Percentiles rank a stretch among this genome's conserved stretches.
Evolutionary conservation across 2,329 filamentous ascomycete species (phyloP).

Genomic region (Didymella pinodella): DNA sequence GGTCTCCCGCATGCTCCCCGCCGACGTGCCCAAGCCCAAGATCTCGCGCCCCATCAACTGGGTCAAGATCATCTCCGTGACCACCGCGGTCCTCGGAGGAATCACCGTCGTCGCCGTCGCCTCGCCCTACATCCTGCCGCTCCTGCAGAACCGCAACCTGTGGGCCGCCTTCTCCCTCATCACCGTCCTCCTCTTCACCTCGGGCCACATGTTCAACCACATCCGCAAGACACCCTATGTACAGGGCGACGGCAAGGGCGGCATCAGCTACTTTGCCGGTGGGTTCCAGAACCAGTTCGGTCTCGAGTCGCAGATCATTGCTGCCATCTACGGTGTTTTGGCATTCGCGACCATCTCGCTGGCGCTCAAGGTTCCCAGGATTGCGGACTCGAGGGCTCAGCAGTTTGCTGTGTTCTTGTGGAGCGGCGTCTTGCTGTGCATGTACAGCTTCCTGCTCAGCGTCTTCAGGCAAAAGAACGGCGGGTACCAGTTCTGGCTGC

Average conservation of each 20-base stretch:
- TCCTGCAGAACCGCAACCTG: conserved; percentile 88
- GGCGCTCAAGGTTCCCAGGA: conserved; percentile 90
- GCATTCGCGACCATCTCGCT: conserved; percentile 92
- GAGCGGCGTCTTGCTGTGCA: conserved; percentile 76
- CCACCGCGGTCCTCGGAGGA: conserved; percentile 73
- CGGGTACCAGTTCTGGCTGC: conserved; percentile 92
- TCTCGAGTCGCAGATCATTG: conserved; percentile 93
- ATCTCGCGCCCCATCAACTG: conserved; percentile 89
- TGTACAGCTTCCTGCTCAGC: conserved; percentile 94
- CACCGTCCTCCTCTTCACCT: conserved; percentile 88
- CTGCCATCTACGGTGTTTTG: conserved; percentile 82
- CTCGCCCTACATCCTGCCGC: conserved; percentile 79
- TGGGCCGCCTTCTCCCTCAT: conserved; percentile 94
- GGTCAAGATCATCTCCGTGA: conserved; percentile 72
- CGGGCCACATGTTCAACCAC: conserved; percentile 99
- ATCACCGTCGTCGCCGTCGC: conserved; percentile 74
- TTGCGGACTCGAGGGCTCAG: conserved; percentile 77
- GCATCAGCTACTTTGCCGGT: conserved; percentile 86
- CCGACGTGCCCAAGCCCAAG: conserved; percentile 72
- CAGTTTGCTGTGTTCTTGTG: conserved; percentile 83
- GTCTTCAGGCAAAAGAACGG: conserved; percentile 94
- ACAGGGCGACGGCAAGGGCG: conserved; percentile 80
- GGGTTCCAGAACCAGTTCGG: conserved; percentile 96
- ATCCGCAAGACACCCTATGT: conserved; percentile 97
- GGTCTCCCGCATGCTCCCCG: conserved; percentile 79